phyloP scores from a whole-genome alignment of 768 basidiomycete species.

The Pisolithus orientalis region DNA sequence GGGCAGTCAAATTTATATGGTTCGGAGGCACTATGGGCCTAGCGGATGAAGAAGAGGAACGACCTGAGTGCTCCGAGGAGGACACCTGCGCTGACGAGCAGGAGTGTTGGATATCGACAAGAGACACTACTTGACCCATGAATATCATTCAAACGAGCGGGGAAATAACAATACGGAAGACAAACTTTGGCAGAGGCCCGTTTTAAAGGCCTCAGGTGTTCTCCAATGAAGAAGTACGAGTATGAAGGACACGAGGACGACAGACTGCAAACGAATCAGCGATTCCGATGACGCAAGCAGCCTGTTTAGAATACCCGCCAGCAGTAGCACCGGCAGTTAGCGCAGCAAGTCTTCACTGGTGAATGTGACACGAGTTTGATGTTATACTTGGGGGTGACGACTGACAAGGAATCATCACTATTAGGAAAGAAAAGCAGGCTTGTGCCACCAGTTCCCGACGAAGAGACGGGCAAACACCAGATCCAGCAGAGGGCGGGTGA shows the following conservation, averaged over 20 bases:
- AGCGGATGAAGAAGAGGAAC: constrained; percentile 3
- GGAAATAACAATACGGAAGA: constrained; percentile 2
- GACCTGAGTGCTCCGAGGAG: constrained; percentile 1
- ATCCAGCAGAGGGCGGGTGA: not conserved
- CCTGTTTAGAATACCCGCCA: not conserved
- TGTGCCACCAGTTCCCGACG: not conserved
- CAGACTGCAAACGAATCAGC: constrained; percentile 15
- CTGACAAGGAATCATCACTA: constrained; percentile 10
- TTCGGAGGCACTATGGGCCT: constrained; percentile 23
- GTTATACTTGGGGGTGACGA: constrained; percentile 5
- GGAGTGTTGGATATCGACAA: constrained; percentile 22
- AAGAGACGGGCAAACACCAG: not conserved
- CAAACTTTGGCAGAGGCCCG: constrained; percentile 19
- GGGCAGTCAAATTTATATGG: constrained; percentile 28
- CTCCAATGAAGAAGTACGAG: constrained; percentile 13
- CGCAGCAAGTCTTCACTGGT: not conserved
- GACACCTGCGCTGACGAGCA: constrained; percentile 13
- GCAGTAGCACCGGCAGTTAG: not conserved
- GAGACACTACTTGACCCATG: constrained; percentile 30
- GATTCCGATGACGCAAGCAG: constrained; percentile 18
- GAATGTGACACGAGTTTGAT: constrained; percentile 13
- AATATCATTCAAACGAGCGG: constrained; percentile 5
- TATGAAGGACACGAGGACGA: constrained; percentile 25
- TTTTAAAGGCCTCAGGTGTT: constrained; percentile 15
- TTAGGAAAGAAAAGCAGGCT: not conserved